Conservation (phyloP, 139 green algal species). For the Micromonas commoda region DNA sequence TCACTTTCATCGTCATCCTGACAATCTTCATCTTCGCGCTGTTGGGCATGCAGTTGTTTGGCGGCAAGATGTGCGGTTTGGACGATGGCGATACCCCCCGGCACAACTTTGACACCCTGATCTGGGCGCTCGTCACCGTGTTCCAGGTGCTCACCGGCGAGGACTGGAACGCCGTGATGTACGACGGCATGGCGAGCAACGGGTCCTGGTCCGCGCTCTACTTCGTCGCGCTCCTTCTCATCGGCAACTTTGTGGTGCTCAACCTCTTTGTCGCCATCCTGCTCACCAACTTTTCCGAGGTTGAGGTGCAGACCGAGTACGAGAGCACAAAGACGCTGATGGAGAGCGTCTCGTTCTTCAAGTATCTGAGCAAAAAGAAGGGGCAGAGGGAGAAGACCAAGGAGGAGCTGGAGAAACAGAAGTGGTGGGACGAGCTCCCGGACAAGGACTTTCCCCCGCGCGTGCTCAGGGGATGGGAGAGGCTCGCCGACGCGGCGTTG, state of each 20-base stretch:
- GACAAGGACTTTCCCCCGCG: not conserved
- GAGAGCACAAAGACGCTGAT: not conserved
- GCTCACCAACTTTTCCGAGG: slow-evolving; percentile 28
- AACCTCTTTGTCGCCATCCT: slow-evolving; percentile 45
- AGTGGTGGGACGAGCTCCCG: not conserved
- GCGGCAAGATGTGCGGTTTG: slow-evolving; percentile 14
- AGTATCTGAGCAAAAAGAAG: not conserved
- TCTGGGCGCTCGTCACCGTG: slow-evolving; percentile 26
- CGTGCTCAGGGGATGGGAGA: not conserved
- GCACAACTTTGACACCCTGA: slow-evolving; percentile 30
- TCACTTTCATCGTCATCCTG: slow-evolving; percentile 29
- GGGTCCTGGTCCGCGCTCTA: slow-evolving; percentile 25
- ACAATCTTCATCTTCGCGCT: slow-evolving; percentile 36
- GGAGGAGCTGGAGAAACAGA: not conserved
- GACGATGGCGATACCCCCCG: slow-evolving; percentile 13
- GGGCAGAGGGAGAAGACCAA: not conserved
- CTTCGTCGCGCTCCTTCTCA: slow-evolving; percentile 37
- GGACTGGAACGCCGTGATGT: slow-evolving; percentile 38
- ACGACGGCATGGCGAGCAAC: slow-evolving; percentile 28
- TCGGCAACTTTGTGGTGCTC: slow-evolving; percentile 40
- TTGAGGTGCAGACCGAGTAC: not conserved
- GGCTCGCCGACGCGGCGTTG: not conserved
- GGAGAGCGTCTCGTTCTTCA: not conserved
- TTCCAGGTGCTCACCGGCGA: slow-evolving; percentile 39
- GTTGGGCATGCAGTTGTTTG: slow-evolving; percentile 37